Evolutionary conservation across 305 asterid species (phyloP).

Genomic region (Fraxinus latifolia): DNA sequence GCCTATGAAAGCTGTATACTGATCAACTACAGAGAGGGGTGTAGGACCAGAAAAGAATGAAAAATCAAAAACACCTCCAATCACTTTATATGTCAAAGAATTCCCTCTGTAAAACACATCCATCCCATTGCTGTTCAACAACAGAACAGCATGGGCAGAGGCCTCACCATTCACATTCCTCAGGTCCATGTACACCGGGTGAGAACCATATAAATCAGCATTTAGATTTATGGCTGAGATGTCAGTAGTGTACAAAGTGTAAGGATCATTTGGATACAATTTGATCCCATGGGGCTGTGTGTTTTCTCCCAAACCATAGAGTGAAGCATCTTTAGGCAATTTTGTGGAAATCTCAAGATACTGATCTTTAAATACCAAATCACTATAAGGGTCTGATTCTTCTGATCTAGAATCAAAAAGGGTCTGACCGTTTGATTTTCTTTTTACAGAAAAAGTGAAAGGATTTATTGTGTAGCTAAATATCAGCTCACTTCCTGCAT

Average conservation of each 20-base stretch:
- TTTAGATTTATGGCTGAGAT: constrained; percentile 75
- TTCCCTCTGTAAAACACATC: constrained; percentile 75
- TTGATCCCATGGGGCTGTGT: constrained; percentile 86
- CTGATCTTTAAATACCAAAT: constrained; percentile 84
- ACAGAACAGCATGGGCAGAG: constrained; percentile 65
- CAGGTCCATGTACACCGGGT: constrained; percentile 92
- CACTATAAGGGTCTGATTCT: constrained; percentile 45
- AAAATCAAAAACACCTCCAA: constrained; percentile 91
- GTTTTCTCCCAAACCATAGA: constrained; percentile 87
- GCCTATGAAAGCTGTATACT: constrained; percentile 73
- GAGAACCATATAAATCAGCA: constrained; percentile 81
- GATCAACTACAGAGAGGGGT: constrained; percentile 80
- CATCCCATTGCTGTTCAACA: constrained; percentile 92
- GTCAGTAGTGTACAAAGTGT: constrained; percentile 75
- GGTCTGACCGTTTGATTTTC: constrained; percentile 75
- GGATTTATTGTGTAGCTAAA: constrained; percentile 68
- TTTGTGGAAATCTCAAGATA: constrained; percentile 80
- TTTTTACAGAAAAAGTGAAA: constrained; percentile 57
- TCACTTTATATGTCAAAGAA: constrained; percentile 81
- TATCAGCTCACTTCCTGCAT: constrained; percentile 52
- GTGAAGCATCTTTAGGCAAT: constrained; percentile 68
- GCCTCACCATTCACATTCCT: constrained; percentile 57
- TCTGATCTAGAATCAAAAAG: constrained; percentile 60
- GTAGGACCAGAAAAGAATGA: constrained; percentile 84
- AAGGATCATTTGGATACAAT: constrained; percentile 67